Conservation (phyloP, 2,329 filamentous ascomycete genomes). For the Aureobasidium sp. region DNA sequence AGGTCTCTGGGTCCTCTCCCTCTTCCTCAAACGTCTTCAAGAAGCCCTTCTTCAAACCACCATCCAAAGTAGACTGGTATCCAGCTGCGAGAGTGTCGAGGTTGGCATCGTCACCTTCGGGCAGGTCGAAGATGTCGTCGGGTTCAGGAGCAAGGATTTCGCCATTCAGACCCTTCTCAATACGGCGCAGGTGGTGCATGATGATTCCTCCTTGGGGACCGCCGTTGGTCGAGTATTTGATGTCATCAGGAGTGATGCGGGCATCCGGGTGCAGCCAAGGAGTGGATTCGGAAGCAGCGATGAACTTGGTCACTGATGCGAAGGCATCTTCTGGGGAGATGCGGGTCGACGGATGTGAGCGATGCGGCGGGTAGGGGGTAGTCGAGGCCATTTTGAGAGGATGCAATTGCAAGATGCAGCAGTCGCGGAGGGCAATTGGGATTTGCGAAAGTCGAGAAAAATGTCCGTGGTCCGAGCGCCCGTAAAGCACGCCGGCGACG, state of each 20-base stretch:
- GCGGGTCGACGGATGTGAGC: slow-evolving; percentile 26
- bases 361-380: slow-evolving; percentile 28
- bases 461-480: slow-evolving; percentile 1
- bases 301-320: slow-evolving; percentile 32
- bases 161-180: slow-evolving; percentile 45
- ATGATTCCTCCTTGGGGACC: slow-evolving; percentile 40
- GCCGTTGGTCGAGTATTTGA: slow-evolving; percentile 34
- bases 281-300: slow-evolving; percentile 31
- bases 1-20: slow-evolving; percentile 36
- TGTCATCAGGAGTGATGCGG: slow-evolving; percentile 34
- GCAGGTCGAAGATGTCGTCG: slow-evolving; percentile 13
- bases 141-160: slow-evolving; percentile 40
- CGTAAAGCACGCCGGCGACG: background rate
- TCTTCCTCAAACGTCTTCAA: slow-evolving; percentile 15
- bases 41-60: slow-evolving; percentile 15
- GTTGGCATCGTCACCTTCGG: background rate
- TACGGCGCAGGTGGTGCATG: slow-evolving; percentile 45
- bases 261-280: slow-evolving; percentile 44
- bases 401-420: background rate
- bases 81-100: slow-evolving; percentile 2
- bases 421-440: slow-evolving; percentile 1
- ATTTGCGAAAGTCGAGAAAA: slow-evolving; percentile 1
- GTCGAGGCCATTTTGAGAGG: slow-evolving; percentile 14
- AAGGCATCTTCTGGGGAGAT: slow-evolving; percentile 30
- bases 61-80: slow-evolving; percentile 11